Evolutionary conservation across 2,329 filamentous ascomycete genomes (phyloP), one percentile per base, ranked within the genome.

Genomic region (Aspergillus sp.): DNA sequence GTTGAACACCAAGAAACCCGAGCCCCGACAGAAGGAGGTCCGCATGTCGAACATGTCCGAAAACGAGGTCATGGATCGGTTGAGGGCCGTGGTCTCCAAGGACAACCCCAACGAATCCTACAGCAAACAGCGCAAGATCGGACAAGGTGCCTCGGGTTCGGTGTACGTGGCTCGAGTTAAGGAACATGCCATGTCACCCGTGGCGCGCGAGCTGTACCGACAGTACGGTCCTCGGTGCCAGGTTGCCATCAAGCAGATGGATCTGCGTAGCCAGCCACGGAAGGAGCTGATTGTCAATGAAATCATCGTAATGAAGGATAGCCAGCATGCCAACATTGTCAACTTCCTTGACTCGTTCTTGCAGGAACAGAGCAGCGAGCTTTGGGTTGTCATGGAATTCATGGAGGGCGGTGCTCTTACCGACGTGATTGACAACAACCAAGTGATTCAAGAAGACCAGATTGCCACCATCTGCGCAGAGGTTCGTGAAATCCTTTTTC

Each of bases 371-470:
- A 89, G 87, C 60, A 81, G 86, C 46, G 93, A 98, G 67, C 79
- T 98, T n/a, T 98, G 93, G 93, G 89, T 98, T 7, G 91, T 98
- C 44, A 95, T 98, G 93, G 93, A 98, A 73, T 98, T 90, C 62
- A 98, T 98, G 93, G 93, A 98, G 72, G 93, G 93, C 59, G 93
- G 93, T 72, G 88, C 93, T 52, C 73, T 98, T 67, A 98, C 93
- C 1, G 93, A 98, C 74, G 89, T 98, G 50, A 98, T 98, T 70
- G 93, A 98, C 70, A 96, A 97, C 73, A 98, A 97, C 69, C 80
- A 85, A 2, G 82, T 83, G 48, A 96, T 98, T 58, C 88, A 86
- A 4, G 93, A 98, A 68, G 88, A 96, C 64, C 93, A 98, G 68
- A 98, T 98, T 61, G 88, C 93, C 7, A 96, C 91, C 4, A 97